Evolutionary conservation across 1,284 basidiomycete species (phyloP).

Genomic region (Malassezia equina): DNA sequence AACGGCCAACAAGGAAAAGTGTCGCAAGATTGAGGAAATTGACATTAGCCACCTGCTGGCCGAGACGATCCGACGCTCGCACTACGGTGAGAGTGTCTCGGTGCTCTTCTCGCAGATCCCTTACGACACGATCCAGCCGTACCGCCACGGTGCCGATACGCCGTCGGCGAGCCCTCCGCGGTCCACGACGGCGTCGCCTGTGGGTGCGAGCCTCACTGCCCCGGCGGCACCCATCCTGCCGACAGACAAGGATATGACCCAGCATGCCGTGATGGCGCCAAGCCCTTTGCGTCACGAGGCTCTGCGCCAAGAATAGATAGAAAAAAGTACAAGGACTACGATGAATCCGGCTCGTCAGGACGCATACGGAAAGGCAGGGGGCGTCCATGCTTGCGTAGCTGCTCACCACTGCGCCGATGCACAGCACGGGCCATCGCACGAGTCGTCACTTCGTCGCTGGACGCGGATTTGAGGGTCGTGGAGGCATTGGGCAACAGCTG

Average conservation of each 20-base stretch:
- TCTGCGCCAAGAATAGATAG: not conserved
- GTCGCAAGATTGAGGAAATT: slow-evolving; percentile 76
- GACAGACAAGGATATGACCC: not conserved
- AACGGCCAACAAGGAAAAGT: slow-evolving; percentile 62
- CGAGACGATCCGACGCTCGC: slow-evolving; percentile 81
- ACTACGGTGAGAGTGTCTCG: slow-evolving; percentile 47
- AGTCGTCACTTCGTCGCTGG: not conserved
- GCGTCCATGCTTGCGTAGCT: not conserved
- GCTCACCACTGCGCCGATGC: not conserved
- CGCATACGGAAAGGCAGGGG: not conserved
- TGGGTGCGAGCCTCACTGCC: not conserved
- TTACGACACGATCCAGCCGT: slow-evolving; percentile 46
- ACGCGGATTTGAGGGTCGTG: not conserved
- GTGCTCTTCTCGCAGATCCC: slow-evolving; percentile 45
- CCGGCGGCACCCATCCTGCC: not conserved
- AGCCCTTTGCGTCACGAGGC: slow-evolving; percentile 16
- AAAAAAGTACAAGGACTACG: not conserved
- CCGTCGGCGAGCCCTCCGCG: slow-evolving; percentile 13
- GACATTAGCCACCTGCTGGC: slow-evolving; percentile 90
- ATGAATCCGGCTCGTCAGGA: not conserved
- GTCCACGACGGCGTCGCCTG: slow-evolving; percentile 2
- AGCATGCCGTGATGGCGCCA: slow-evolving; percentile 4
- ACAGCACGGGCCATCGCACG: not conserved
- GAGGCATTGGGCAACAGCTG: not conserved
- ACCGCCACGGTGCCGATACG: slow-evolving; percentile 34